A percentile compares a stretch with the other conserved stretches of the same genome.
Evolutionary conservation across 441 rosid genomes (phyloP).

Genomic region (Adansonia madagascariensis): DNA sequence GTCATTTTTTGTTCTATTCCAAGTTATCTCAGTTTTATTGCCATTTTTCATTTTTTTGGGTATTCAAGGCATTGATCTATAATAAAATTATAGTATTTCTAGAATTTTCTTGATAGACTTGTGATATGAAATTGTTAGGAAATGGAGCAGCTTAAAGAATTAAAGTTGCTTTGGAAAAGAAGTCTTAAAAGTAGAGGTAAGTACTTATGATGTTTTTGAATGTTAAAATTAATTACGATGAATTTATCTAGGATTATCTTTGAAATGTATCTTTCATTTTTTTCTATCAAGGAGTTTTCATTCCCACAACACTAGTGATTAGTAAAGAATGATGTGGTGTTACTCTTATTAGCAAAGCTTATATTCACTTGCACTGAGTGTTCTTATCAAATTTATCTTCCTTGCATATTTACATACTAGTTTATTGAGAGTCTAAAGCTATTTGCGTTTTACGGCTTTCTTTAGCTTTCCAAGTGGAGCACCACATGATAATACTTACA

Average conservation of each 20-base stretch:
- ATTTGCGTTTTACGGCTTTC: background rate
- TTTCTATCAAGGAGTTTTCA: background rate
- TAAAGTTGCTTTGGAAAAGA: conserved; percentile 56
- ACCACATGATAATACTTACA: background rate
- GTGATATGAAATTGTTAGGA: conserved; percentile 47
- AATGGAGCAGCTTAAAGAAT: conserved; percentile 47
- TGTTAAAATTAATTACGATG: background rate
- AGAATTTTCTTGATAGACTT: conserved; percentile 31
- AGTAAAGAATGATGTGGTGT: background rate
- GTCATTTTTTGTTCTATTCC: too few species aligned
- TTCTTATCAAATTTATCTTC: background rate
- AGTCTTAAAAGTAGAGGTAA: conserved; percentile 67
- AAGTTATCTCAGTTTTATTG: background rate
- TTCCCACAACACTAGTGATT: background rate
- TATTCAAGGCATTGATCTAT: too few species aligned
- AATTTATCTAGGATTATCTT: background rate
- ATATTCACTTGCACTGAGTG: conserved; percentile 11
- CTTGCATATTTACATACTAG: background rate
- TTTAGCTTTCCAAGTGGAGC: background rate
- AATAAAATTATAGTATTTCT: background rate
- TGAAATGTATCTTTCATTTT: background rate
- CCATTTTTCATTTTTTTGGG: background rate
- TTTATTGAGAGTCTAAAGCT: background rate
- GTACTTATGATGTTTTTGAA: background rate
- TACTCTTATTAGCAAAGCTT: background rate